A percentile compares a stretch with the other conserved stretches of the same genome.
Conservation (phyloP, 192 early-diverging fungal species). For the Gigaspora rosea region DNA sequence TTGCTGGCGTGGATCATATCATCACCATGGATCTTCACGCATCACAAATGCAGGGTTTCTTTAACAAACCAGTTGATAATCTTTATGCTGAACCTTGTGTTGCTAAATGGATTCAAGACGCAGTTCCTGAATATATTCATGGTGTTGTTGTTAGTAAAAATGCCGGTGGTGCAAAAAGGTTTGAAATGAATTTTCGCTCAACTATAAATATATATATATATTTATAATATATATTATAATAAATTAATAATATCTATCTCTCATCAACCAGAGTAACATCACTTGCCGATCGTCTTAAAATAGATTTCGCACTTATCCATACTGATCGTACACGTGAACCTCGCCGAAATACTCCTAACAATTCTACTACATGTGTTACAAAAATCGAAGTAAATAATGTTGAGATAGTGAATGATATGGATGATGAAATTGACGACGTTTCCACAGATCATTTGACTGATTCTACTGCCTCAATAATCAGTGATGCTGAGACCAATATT, state of each 20-base stretch:
- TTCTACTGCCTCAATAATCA: slow-evolving; percentile 29
- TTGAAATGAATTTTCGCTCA: slow-evolving; percentile 29
- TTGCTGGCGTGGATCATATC: slow-evolving; percentile 95
- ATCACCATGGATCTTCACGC: slow-evolving; percentile 99
- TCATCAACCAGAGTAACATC: slow-evolving; percentile 75
- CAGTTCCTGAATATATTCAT: slow-evolving; percentile 67
- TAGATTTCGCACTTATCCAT: slow-evolving; percentile 97
- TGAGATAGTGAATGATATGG: not conserved
- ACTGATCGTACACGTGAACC: slow-evolving; percentile 67
- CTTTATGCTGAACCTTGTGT: slow-evolving; percentile 90
- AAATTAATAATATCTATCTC: not conserved
- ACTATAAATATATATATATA: not conserved
- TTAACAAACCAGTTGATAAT: slow-evolving; percentile 93
- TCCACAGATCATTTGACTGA: slow-evolving; percentile 48
- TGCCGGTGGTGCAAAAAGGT: slow-evolving; percentile 94
- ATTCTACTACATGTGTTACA: not conserved
- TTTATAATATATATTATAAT: not conserved
- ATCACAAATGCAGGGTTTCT: slow-evolving; percentile 95
- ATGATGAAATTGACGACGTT: slow-evolving; percentile 48
- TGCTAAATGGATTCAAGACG: slow-evolving; percentile 81
- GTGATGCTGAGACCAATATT: slow-evolving; percentile 49
- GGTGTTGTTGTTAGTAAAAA: slow-evolving; percentile 93
- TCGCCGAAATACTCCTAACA: not conserved
- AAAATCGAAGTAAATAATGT: not conserved
- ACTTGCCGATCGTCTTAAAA: slow-evolving; percentile 88